phyloP scores from a whole-genome alignment of 495 filamentous ascomycete genomes.

The Penicillium diatomitis region DNA sequence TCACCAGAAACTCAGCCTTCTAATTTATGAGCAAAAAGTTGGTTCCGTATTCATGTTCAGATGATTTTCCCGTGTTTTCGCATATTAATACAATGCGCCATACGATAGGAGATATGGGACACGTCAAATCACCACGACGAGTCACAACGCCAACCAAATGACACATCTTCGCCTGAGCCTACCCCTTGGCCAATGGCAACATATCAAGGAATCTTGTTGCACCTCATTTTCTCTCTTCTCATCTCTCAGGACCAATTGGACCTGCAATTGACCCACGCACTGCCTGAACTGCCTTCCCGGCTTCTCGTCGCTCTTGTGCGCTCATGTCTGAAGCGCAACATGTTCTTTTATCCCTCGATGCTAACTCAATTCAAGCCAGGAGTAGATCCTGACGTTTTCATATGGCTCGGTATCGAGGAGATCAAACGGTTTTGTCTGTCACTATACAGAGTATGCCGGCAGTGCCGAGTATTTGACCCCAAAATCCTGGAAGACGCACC shows the following conservation, averaged over 20 bases:
- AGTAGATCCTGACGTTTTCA: not conserved
- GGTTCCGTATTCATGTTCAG: too few relatives aligned
- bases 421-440: constrained; percentile 6
- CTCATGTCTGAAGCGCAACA: not conserved
- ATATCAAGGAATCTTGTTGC: constrained; percentile 11
- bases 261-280: not conserved
- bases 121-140: not conserved
- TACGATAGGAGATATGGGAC: not conserved
- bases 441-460: constrained; percentile 5
- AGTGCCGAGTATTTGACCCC: not conserved
- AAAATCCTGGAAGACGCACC: not conserved
- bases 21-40: not conserved
- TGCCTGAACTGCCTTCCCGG: not conserved
- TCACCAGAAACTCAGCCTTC: not conserved
- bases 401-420: constrained; percentile 9
- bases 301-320: not conserved
- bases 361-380: not conserved
- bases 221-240: constrained; percentile 9
- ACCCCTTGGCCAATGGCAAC: constrained; percentile 10
- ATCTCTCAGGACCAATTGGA: not conserved
- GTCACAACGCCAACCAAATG: not conserved
- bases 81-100: not conserved
- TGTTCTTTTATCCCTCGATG: constrained; percentile 4
- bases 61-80: too few relatives aligned
- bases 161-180: not conserved